Base-by-base conservation (phyloP, 2,329 filamentous ascomycete species). In the Microsporum audouinii region DNA sequence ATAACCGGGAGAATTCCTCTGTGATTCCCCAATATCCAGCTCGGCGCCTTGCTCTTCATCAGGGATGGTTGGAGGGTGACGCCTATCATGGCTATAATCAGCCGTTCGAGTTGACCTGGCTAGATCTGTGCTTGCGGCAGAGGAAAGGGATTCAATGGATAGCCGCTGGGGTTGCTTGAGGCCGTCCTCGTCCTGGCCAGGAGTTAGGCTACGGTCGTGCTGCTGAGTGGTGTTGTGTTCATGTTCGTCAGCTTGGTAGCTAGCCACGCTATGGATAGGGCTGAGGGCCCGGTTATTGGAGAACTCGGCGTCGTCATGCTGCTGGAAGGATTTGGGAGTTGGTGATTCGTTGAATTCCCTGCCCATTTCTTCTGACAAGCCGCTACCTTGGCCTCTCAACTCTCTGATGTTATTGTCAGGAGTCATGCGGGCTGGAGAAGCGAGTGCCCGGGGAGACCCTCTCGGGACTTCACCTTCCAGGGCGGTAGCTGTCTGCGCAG, bases 181-280 rank as follows among this genome's bases (percentile, higher is more conserved):
- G 23, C 39, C 8, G 12, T 58, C 29, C 6, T 58, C 29, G 5
- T 58, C 17, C 33, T 59, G 17, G 57, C 34, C 39, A 14, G 55
- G 55, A 43, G 39, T 57, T 14, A 43, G n/a, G 36, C 34, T 34
- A 27, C 55, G 55, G 10, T 57, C 29, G 36, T 80, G 82, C 1
- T 83, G 78, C 83, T 62, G 86, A 80, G 57, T 82, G 82, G 67
- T 36, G 38, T 82, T 82, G 38, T 80, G 79, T 63, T 85, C 81
- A 67, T 79, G 85, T 59, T 84, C 84, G 55, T 84, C 84, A 68
- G 91, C 85, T 2, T 84, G 87, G 68, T 91, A 92, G 64, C 91
- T 94, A 8, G 90, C 92, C 14, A 96, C 89, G 68, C 91, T 96
- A 66, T 94, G 91, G 63, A 95, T 91, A 0, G 92, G 92, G 70